Conservation (phyloP, 2,329 filamentous ascomycete species). For the Phialocephala sp. region DNA sequence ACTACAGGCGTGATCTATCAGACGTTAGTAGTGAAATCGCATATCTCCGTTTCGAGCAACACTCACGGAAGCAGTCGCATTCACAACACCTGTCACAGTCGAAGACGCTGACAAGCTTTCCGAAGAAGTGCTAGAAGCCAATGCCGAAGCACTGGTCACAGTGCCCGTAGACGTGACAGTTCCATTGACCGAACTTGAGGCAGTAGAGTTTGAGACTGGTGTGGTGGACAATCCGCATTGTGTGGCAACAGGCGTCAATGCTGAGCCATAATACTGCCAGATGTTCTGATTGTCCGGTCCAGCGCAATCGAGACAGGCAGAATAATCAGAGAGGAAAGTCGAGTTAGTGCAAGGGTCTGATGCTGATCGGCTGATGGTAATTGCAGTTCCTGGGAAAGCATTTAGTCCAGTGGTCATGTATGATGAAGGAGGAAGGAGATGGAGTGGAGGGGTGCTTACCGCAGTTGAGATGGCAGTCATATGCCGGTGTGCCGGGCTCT, state of each 20-base stretch:
- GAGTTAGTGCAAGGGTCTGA: constrained; percentile 24
- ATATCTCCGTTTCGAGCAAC: background rate
- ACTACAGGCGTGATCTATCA: background rate
- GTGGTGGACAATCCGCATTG: constrained; percentile 25
- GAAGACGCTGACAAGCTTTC: background rate
- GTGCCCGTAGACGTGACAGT: background rate
- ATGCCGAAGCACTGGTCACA: background rate
- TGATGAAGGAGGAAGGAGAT: background rate
- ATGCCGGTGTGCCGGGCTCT: constrained; percentile 27
- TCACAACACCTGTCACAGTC: background rate
- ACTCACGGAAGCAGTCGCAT: constrained; percentile 15
- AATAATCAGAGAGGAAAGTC: constrained; percentile 31
- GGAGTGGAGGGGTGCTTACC: constrained; percentile 20
- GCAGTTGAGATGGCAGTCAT: constrained; percentile 29
- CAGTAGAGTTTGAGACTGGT: constrained; percentile 8
- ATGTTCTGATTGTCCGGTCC: constrained; percentile 33
- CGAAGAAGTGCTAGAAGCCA: background rate
- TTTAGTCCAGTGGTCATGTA: background rate
- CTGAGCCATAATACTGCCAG: constrained; percentile 32
- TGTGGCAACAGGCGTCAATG: constrained; percentile 23
- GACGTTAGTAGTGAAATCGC: background rate
- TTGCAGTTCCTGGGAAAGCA: constrained; percentile 13
- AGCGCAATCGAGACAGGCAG: constrained; percentile 30
- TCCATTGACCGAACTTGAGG: background rate
- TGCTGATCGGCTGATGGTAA: constrained; percentile 19